phyloP scores from a whole-genome alignment of 495 filamentous ascomycete genomes.

The Aspergillus olivimuriae region DNA sequence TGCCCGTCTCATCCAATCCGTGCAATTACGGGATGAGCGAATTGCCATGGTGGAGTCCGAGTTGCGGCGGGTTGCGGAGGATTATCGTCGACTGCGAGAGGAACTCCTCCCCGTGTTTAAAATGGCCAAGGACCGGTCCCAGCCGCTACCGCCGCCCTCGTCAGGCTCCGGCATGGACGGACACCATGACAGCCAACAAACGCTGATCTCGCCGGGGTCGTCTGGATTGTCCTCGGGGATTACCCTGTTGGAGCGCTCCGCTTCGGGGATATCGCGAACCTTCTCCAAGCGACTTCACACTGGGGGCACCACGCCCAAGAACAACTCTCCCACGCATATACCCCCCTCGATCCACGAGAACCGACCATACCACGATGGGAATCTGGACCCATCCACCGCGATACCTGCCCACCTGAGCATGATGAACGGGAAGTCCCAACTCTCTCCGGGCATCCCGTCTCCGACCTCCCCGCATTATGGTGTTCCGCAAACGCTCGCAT shows the following conservation, averaged over 20 bases:
- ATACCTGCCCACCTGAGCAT: constrained; percentile 71
- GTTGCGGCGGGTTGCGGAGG: constrained; percentile 71
- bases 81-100: constrained; percentile 78
- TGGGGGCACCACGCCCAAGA: constrained; percentile 69
- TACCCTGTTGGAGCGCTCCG: constrained; percentile 24
- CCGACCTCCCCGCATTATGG: constrained; percentile 70
- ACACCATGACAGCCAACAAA: constrained; percentile 31
- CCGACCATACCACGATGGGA: constrained; percentile 45
- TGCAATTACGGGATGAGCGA: constrained; percentile 80
- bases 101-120: constrained; percentile 86
- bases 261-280: constrained; percentile 44
- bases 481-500: constrained; percentile 40
- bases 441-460: constrained; percentile 68
- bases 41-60: constrained; percentile 76
- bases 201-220: constrained; percentile 39
- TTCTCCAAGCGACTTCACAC: constrained; percentile 92
- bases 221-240: constrained; percentile 36
- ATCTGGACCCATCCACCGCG: constrained; percentile 52
- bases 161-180: constrained; percentile 12
- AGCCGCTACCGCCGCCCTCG: constrained; percentile 65
- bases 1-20: constrained; percentile 76
- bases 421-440: constrained; percentile 63
- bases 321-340: constrained; percentile 70
- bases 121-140: constrained; percentile 82
- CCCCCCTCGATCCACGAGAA: constrained; percentile 52